Percentiles rank a stretch among this genome's conserved stretches.
Conservation (phyloP, 129 eudicot genomes). For the Flaveria linearis region DNA sequence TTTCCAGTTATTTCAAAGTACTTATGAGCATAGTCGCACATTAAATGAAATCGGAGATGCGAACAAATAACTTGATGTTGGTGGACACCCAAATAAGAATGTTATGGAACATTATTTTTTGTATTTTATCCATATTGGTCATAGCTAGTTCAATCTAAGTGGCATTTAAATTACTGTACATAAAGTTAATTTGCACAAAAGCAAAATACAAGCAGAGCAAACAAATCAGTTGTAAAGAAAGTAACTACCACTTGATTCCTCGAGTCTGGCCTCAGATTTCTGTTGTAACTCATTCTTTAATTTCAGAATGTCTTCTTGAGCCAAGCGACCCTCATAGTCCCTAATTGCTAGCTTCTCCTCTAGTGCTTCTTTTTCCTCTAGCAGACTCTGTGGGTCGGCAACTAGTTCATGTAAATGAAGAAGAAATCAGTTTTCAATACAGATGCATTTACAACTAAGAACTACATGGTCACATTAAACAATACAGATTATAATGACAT, state of each 20-base stretch:
- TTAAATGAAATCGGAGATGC: conserved; percentile 2
- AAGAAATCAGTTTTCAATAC: conserved; percentile 25
- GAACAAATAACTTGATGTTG: conserved; percentile 10
- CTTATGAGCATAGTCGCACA: conserved; percentile 13
- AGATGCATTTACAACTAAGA: conserved; percentile 19
- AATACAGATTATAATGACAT: conserved; percentile 12
- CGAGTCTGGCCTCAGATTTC: conserved; percentile 49
- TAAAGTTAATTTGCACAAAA: conserved; percentile 17
- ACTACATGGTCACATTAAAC: conserved; percentile 6
- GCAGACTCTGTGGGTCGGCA: conserved; percentile 91
- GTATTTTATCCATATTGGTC: neutral
- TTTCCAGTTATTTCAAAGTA: conserved; percentile 8
- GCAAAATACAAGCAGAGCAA: conserved; percentile 16
- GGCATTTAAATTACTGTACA: conserved; percentile 7
- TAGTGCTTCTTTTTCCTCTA: conserved; percentile 84
- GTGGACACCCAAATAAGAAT: conserved; percentile 4
- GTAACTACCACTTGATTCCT: conserved; percentile 56
- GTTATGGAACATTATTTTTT: conserved; percentile 13
- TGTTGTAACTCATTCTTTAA: conserved; percentile 69
- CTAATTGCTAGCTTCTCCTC: conserved; percentile 85
- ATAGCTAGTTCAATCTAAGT: neutral
- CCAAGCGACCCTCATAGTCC: conserved; percentile 91
- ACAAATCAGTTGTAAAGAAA: conserved; percentile 18
- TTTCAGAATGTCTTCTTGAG: conserved; percentile 80
- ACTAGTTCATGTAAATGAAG: conserved; percentile 56